Conservation (phyloP, 164 flowering plant species). For the Stephania yunnanensis region DNA sequence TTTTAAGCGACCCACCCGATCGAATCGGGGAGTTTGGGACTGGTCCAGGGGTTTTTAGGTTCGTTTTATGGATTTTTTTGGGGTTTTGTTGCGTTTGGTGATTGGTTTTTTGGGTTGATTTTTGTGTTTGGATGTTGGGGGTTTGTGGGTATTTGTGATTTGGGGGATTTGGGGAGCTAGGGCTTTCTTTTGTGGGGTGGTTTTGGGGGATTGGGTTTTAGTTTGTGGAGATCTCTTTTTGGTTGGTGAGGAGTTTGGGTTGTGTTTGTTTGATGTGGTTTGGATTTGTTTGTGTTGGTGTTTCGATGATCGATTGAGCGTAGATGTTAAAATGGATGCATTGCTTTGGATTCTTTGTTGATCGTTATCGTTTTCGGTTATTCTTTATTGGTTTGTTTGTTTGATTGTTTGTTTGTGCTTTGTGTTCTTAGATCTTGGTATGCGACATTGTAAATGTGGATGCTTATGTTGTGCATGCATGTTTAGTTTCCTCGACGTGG, state of each 20-base stretch:
- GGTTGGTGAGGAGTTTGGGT: background rate
- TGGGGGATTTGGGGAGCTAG: background rate
- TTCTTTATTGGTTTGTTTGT: background rate
- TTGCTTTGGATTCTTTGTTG: background rate
- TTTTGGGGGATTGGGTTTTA: background rate
- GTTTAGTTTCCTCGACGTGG: background rate
- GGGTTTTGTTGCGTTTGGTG: background rate
- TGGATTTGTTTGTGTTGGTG: background rate
- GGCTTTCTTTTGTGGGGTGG: background rate
- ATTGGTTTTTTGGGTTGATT: background rate
- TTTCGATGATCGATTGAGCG: background rate
- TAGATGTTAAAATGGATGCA: background rate
- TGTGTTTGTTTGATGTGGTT: slow-evolving; percentile 7
- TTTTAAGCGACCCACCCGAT: background rate
- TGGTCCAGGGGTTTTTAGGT: background rate
- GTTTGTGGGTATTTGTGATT: background rate
- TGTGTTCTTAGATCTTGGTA: background rate
- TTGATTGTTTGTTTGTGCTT: background rate
- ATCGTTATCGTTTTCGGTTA: background rate
- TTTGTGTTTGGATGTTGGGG: background rate
- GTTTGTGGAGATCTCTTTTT: background rate
- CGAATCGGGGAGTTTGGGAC: background rate
- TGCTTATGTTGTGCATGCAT: background rate
- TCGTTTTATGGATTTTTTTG: background rate
- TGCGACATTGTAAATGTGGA: background rate